Percentiles rank a stretch among this genome's conserved stretches.
Conservation (phyloP, 73 alveolate species). For the Uronychia setigera region DNA sequence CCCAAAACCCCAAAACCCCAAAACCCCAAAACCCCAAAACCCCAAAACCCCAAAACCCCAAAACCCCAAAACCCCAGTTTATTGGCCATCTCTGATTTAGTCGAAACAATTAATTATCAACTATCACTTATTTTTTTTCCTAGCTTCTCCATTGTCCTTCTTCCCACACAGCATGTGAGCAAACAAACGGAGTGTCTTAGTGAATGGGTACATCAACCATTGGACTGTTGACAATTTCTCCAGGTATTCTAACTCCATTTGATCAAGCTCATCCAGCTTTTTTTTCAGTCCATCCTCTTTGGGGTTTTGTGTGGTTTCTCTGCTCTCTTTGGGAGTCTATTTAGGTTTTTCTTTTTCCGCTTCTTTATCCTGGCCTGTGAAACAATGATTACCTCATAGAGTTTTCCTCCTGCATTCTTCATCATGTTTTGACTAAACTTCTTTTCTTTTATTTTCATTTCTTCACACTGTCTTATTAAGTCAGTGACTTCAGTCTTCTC, state of each 20-base stretch:
- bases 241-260: constrained; percentile 20
- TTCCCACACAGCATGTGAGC: constrained; percentile 2
- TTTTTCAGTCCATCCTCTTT: not conserved
- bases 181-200: constrained; percentile 8
- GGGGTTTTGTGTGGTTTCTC: too few relatives aligned
- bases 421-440: not conserved
- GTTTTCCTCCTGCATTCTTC: not conserved
- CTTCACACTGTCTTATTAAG: not conserved
- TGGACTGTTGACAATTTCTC: constrained; percentile 8
- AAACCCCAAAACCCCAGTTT: too few relatives aligned
- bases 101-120: too few relatives aligned
- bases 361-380: not conserved
- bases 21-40: too few relatives aligned
- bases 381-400: not conserved
- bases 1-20: too few relatives aligned
- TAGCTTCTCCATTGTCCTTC: too few relatives aligned
- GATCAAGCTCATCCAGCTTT: not conserved
- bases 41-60: too few relatives aligned
- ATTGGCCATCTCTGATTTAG: too few relatives aligned
- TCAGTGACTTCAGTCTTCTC: not conserved
- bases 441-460: not conserved
- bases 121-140: too few relatives aligned
- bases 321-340: not conserved
- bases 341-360: not conserved
- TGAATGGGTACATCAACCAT: constrained; percentile 45